Evolutionary conservation across 352 stramenopile genomes (phyloP), one percentile per base, ranked within the genome.

Genomic region (Globisporangium perplexum): DNA sequence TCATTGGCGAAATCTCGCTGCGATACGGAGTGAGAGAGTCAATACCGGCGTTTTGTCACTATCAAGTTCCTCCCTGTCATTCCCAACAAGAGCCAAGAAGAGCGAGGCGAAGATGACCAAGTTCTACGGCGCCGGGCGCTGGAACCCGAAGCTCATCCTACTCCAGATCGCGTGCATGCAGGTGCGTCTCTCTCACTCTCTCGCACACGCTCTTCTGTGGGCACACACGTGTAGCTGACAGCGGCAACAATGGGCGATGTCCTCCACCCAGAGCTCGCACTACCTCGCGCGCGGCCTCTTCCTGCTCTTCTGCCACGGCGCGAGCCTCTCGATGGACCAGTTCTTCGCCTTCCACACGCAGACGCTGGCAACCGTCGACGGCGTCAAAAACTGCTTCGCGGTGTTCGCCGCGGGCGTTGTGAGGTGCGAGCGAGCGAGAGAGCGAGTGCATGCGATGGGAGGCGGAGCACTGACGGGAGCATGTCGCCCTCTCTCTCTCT

Each of bases 131-230:
- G 60, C 74, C 4, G 64, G 69, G 47, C 82, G 78, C 45, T 95
- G 86, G 86, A 75, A 86, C 58, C 86, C 86, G 18, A 94, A 90
- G 74, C 78, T 95, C 60, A 95, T 94, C 55, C 50, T 88, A 41
- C 68, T 93, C 60, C 86, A 95, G 70, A 95, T 95, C 31, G 50
- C 86, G 22, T 91, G 80, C 61, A 82, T 95, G 75, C 86, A 95
- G 80, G 85, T 93, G 55, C 38, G 65, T 59, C 24, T 30, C 7
- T 53, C 2, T 22, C 59, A n/a, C n/a, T n/a, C n/a, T n/a, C n/a
- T n/a, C n/a, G n/a, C n/a, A n/a, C n/a, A n/a, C n/a, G n/a, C n/a
- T n/a, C n/a, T n/a, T n/a, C n/a, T n/a, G n/a, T n/a, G n/a, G n/a
- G n/a, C n/a, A n/a, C n/a, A n/a, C n/a, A n/a, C n/a, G n/a, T n/a